Evolutionary conservation across 2,329 filamentous ascomycete species (phyloP), one percentile per base, ranked within the genome.

Genomic region (Hansfordia pulvinata): DNA sequence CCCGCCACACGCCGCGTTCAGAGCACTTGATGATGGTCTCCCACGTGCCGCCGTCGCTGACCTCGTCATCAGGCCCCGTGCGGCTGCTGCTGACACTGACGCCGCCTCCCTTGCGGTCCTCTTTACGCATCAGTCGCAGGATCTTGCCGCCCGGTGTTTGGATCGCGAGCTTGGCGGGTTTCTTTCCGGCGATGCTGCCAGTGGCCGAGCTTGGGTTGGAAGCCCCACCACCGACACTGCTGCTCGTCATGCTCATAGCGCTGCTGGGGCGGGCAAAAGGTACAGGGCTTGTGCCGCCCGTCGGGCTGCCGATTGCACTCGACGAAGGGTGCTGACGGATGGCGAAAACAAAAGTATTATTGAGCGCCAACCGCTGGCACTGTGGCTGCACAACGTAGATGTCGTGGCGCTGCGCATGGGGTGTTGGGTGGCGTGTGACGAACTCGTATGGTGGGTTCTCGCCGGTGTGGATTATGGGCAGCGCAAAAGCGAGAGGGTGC

Each of bases 331-430:
- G 86, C 46, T 98, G 90, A 23, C 90, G 81, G 33, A 98, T 80
- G 28, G 81, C 81, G 51, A 98, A 98, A 16, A 98, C 88, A 46
- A 94, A 98, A 0, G 90, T 98, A 49, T 98, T 96, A 59, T 96
- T 94, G 30, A 93, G 64, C 2, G 84, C 86, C 16, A 98, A 62
- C 15, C 76, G 73, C 37, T 78, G 69, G 49, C 90, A 98, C 52
- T 98, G 92, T 2, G 92, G 90, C 47, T 96, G 90, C 23, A 86
- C 82, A 35, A 98, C 82, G 51, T 98, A 98, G 31, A 98, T 76
- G 48, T 98, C 90, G 51, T 98, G 86, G 21, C 88, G 74, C 46
- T 93, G 85, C n/a, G 90, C 90, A 50, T 98, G 90, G 7, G 90
- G 90, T 3, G 90, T 98, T 6, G 92, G 92, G 49, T 98, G 90